Percentiles rank a stretch among this genome's conserved stretches.
Conservation (phyloP, 2,329 filamentous ascomycete genomes). For the Fusarium sp. region DNA sequence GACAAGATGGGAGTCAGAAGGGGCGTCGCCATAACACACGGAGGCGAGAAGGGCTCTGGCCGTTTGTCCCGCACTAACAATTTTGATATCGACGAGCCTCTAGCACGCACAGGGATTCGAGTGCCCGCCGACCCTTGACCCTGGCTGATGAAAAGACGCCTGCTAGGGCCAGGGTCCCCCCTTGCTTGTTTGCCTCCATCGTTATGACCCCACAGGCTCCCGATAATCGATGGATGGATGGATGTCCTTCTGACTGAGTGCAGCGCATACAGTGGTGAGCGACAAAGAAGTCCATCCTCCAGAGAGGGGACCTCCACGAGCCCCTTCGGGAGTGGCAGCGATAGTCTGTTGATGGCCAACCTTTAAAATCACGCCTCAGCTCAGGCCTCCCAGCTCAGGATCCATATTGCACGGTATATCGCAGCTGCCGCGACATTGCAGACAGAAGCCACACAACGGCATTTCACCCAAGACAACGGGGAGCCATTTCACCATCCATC, state of each 20-base stretch:
- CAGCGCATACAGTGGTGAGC: conserved; percentile 13
- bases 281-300: conserved; percentile 16
- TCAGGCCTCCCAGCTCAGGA: conserved; percentile 7
- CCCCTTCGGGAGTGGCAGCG: conserved; percentile 22
- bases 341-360: conserved; percentile 6
- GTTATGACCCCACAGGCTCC: conserved; percentile 35
- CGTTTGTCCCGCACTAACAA: conserved; percentile 41
- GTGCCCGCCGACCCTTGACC: conserved; percentile 31
- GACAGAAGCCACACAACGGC: conserved; percentile 4
- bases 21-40: conserved; percentile 27
- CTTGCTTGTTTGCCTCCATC: conserved; percentile 32
- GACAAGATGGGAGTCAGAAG: conserved; percentile 2
- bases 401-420: conserved; percentile 1
- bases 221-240: conserved; percentile 32
- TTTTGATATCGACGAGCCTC: conserved; percentile 29
- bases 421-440: background rate
- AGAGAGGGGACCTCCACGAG: conserved; percentile 10
- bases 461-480: background rate
- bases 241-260: conserved; percentile 35
- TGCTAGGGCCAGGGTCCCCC: conserved; percentile 29
- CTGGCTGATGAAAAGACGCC: conserved; percentile 23
- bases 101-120: conserved; percentile 19
- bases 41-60: conserved; percentile 19
- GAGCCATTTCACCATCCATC: conserved; percentile 28
- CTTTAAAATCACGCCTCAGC: conserved; percentile 20